Percentiles rank a stretch among this genome's conserved stretches.
Conservation (phyloP, 345 rosid species). For the Tarenaya hassleriana region DNA sequence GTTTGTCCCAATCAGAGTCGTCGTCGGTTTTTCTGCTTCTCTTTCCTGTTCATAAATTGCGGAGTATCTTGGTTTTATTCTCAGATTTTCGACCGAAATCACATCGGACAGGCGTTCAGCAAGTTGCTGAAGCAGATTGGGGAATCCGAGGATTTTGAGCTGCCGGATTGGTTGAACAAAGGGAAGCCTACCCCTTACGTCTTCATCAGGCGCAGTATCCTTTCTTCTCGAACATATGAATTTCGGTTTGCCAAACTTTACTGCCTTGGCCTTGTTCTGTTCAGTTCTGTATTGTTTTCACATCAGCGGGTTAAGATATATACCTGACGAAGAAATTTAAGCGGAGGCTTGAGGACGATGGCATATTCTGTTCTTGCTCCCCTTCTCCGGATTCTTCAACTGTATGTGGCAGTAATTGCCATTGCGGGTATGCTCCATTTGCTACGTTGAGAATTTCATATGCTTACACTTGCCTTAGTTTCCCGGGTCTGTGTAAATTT, state of each 20-base stretch:
- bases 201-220: conserved; percentile 90
- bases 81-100: conserved; percentile 44
- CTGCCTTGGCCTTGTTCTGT: conserved; percentile 13
- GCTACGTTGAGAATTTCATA: background rate
- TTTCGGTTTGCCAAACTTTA: conserved; percentile 4
- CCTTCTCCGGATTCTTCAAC: conserved; percentile 49
- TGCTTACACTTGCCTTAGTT: too few relatives aligned
- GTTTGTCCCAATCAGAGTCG: conserved; percentile 8
- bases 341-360: conserved; percentile 77
- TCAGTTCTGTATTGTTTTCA: too few relatives aligned
- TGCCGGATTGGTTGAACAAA: conserved; percentile 75
- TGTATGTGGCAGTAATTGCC: conserved; percentile 84
- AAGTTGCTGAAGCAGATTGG: conserved; percentile 62
- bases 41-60: background rate
- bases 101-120: conserved; percentile 48
- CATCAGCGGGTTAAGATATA: conserved; percentile 52
- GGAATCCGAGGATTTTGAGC: conserved; percentile 59
- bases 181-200: conserved; percentile 58
- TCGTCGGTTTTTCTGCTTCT: background rate
- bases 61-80: conserved; percentile 12
- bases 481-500: too few relatives aligned
- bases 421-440: conserved; percentile 72
- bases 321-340: conserved; percentile 78
- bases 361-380: conserved; percentile 92
- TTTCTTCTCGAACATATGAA: conserved; percentile 5